Evolutionary conservation across 1,284 basidiomycete species (phyloP), one percentile per base, ranked within the genome.

Genomic region (Austroboletus olivaceoglutinosus): DNA sequence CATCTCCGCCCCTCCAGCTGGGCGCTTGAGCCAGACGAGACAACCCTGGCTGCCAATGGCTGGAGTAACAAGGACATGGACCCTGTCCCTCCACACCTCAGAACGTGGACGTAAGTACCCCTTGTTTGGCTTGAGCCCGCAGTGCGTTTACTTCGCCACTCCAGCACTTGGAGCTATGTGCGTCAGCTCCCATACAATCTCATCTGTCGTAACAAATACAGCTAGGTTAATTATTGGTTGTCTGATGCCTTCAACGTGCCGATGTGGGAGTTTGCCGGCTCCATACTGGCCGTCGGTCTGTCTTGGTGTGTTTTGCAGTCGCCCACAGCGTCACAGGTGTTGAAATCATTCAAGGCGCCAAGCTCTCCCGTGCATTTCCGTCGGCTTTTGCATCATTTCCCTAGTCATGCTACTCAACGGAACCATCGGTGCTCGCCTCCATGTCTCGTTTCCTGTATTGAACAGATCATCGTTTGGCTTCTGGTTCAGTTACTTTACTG

Each of bases 51-150:
- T 11, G 70, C 58, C 43, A 65, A 70, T 58, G 70, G 74, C 61
- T 85, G 83, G 82, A 85, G 81, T 56, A 89, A 89, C 68, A 78
- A 78, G 60, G 85, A 89, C 61, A 86, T 86, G 81, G 86, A 88
- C 57, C 85, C 85, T 4, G 83, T 86, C 10, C 82, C 83, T 25
- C 73, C 69, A 1, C 63, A 78, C 38, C 56, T 70, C 39, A 68
- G 85, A 46, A 86, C 83, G 9, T 89, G 86, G 87, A 74, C 76
- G 22, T 67, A 45, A 56, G 62, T 53, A 16, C 0, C 12, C 5
- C 39, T 6, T 2, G 16, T 2, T 16, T 31, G 19, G 21, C 13
- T 3, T 39, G 5, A 19, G 2, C 18, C 15, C 9, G 7, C 13
- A 6, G 4, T 13, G 10, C 7, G 6, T 16, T 37, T 22, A 39